phyloP scores from a whole-genome alignment of 345 rosid genomes.

The Trapa bicornis region DNA sequence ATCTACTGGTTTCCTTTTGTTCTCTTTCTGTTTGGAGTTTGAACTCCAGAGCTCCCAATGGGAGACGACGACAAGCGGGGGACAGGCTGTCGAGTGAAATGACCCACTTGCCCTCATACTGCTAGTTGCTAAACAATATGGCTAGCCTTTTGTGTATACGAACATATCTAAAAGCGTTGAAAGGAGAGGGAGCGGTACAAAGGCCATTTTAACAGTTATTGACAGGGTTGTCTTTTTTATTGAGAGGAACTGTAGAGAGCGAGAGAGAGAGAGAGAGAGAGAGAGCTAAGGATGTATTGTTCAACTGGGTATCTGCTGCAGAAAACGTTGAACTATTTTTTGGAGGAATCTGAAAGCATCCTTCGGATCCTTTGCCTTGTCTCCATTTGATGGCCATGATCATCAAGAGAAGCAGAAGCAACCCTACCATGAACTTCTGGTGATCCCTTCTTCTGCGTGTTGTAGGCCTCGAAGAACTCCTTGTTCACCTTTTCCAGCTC shows the following conservation, averaged over 20 bases:
- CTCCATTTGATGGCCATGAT: constrained; percentile 18
- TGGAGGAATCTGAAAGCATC: constrained; percentile 11
- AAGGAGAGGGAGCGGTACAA: neutral
- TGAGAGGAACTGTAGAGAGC: neutral
- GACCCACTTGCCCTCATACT: too few relatives aligned
- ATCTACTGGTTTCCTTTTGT: neutral
- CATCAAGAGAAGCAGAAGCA: neutral
- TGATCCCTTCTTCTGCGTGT: constrained; percentile 12
- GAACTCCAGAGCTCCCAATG: neutral
- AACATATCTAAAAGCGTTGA: too few relatives aligned
- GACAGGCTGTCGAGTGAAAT: too few relatives aligned
- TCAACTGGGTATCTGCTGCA: neutral
- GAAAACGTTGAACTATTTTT: neutral
- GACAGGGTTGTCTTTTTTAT: neutral
- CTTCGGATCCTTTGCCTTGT: constrained; percentile 28
- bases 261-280: neutral
- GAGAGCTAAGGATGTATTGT: neutral
- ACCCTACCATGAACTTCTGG: neutral
- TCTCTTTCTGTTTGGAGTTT: neutral
- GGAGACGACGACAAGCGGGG: too few relatives aligned
- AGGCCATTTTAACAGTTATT: neutral
- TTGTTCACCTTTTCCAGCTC: constrained; percentile 86
- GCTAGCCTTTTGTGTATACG: neutral
- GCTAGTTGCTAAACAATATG: too few relatives aligned
- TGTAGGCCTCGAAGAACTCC: constrained; percentile 75